Percentiles rank a stretch among this genome's conserved stretches.
These are phyloP conservation scores for Polyporus tsugae DNA, from an alignment of 1,284 basidiomycete species.

Conservation along the genomic window DNA sequence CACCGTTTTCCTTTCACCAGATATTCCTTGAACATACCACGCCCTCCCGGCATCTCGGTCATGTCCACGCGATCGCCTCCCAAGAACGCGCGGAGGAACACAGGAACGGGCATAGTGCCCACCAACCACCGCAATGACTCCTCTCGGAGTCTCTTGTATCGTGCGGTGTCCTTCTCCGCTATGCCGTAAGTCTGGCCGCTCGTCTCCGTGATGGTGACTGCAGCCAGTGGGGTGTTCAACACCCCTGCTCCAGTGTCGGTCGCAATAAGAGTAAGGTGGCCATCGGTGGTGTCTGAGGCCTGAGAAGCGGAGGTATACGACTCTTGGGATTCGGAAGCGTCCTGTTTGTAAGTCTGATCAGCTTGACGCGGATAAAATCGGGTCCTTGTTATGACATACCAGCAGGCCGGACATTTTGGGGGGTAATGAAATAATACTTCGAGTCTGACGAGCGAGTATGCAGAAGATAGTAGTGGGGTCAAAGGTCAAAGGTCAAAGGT, in stretches of 20 bases:
- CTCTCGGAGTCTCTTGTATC: not conserved
- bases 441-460: not conserved
- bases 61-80: not conserved
- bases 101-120: not conserved
- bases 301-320: not conserved
- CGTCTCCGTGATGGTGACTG: not conserved
- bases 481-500: not conserved
- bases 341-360: not conserved
- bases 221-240: not conserved
- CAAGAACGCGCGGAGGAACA: not conserved
- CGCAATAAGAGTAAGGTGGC: not conserved
- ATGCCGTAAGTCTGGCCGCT: conserved; percentile 1
- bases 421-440: not conserved
- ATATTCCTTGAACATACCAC: not conserved
- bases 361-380: not conserved
- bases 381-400: not conserved
- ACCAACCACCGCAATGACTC: not conserved
- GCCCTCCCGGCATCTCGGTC: not conserved
- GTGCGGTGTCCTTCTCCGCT: not conserved
- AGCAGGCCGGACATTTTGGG: not conserved
- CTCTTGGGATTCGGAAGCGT: not conserved
- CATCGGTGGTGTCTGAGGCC: not conserved
- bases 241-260: not conserved
- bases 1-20: not conserved
- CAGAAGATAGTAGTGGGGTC: not conserved